phyloP scores from a whole-genome alignment of 1,139 yeast genomes.

The Ashbya aceris region DNA sequence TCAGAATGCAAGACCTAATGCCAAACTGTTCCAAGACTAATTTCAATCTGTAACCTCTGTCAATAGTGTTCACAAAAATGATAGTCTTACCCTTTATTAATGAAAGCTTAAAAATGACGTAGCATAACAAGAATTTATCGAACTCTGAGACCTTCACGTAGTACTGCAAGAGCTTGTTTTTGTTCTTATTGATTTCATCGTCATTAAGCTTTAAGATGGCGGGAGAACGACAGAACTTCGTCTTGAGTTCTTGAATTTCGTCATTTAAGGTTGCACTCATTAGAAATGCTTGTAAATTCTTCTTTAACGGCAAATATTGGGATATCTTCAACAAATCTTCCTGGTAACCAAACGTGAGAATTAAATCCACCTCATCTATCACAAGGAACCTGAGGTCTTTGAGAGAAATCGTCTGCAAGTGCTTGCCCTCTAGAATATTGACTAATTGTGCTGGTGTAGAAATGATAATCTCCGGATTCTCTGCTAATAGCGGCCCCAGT shows the following conservation, averaged over 20 bases:
- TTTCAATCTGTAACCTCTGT: conserved; percentile 88
- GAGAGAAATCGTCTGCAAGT: conserved; percentile 36
- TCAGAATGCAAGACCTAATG: conserved; percentile 75
- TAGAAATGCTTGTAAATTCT: conserved; percentile 76
- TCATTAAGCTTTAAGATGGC: conserved; percentile 74
- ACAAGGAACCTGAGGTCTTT: conserved; percentile 59
- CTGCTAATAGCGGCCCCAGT: conserved; percentile 56
- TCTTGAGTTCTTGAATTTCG: conserved; percentile 69
- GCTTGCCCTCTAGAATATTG: conserved; percentile 41
- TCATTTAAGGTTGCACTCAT: conserved; percentile 96
- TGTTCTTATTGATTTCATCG: conserved; percentile 43
- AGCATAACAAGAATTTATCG: conserved; percentile 83
- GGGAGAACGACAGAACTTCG: conserved; percentile 73
- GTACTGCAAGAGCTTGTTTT: conserved; percentile 66
- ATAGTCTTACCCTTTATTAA: conserved; percentile 87
- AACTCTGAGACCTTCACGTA: conserved; percentile 81
- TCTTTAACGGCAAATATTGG: conserved; percentile 55
- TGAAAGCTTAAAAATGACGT: conserved; percentile 82
- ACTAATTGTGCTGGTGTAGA: conserved; percentile 82
- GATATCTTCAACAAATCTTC: conserved; percentile 70
- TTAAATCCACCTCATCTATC: conserved; percentile 92
- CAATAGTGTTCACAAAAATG: conserved; percentile 86
- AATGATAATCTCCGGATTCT: conserved; percentile 70
- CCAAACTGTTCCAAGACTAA: conserved; percentile 93
- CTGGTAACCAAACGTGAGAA: conserved; percentile 81